Evolutionary conservation across 306 rosid genomes (phyloP), one percentile per base, ranked within the genome.

Genomic region (Fragaria nilgerrensis): DNA sequence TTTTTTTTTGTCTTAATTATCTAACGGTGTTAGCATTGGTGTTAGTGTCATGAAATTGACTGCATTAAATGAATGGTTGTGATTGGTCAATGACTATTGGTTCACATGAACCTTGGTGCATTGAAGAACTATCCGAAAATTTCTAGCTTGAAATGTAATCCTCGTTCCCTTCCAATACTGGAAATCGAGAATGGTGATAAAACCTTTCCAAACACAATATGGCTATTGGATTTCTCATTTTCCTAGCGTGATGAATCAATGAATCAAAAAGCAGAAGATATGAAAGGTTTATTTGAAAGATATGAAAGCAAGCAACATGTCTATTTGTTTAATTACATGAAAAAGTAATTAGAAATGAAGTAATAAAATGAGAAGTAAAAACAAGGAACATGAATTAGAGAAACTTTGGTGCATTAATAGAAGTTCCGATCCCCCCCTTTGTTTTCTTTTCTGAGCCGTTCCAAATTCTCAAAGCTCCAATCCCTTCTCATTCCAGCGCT

Each of bases 401-500:
- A 13, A 16, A 36, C 47, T 32, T 5, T 11, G 50, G 55, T 22
- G 10, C 32, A 20, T 15, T 22, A 48, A 48, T 39, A 62, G 3
- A 32, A 44, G 44, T 78, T 49, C 72, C n/a, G n/a, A n/a, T n/a
- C n/a, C n/a, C 84, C 65, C 44, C 73, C 64, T 78, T 80, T 79
- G 69, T 71, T 83, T 27, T 81, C 85, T 62, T 53, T 29, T 75
- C 70, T 75, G 70, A 75, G 70, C 70, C 43, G 63, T 17, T 68
- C 56, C 70, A 90, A 72, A 75, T 92, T 75, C 84, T 92, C 97
- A 63, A 89, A 86, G 86, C 90, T 92, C 99, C 99, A 95, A 58
- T 95, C 90, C 88, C 97, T 86, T 82, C 99, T 89, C 93, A 90
- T 86, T 25, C 96, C 99, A 8, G 86, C 79, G 84, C 99, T 85